Base-by-base conservation (phyloP, 225 moss, liverwort and hornwort species). In the Physcomitrellopsis africana region DNA sequence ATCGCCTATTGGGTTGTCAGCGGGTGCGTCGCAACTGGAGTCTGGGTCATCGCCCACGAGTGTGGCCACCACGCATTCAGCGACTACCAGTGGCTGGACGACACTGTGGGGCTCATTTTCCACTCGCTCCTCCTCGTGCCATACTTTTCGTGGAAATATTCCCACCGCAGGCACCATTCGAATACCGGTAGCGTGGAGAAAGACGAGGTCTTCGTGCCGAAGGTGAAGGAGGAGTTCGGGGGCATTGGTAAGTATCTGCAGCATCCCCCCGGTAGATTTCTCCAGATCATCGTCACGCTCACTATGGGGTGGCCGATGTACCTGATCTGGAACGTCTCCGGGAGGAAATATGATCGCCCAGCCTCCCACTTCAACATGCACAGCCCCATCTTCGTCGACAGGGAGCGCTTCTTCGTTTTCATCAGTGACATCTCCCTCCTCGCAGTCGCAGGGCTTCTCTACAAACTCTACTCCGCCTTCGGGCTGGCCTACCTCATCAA, bases 51-150 rank as follows among this genome's bases (percentile, higher is more conserved):
- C 26, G 92, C 94, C 0, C 96, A 96, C 42, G 96, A 96, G 61
- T 96, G 96, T 63, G 96, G 96, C 10, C 96, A 96, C 60, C 96
- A 96, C 63, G 96, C 96, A 14, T 96, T 96, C 88, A 94, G 94
- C 68, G 86, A 96, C 26, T 92, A 94, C 72, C 91, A 91, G 77
- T 94, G 92, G 96, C 77, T 96, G 3, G 94, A 96, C 74, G 96
- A 96, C 68, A 74, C 85, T 0, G 92, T 96, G 45, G 96, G 96
- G 0, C 89, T 96, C 37, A 70, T 92, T 9, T 88, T 91, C 53
- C 96, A 96, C 72, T 96, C 96, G 0, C 81, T 85, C 46, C 76
- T 96, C 20, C 73, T 96, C 65, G 96, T 96, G 51, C 96, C 96
- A 3, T 96, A 96, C 56, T 87, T 90, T 60, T 90, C 90, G 16